Evolutionary conservation across 1,284 basidiomycete genomes (phyloP).

Genomic region (Cutaneotrichosporon dermatis): DNA sequence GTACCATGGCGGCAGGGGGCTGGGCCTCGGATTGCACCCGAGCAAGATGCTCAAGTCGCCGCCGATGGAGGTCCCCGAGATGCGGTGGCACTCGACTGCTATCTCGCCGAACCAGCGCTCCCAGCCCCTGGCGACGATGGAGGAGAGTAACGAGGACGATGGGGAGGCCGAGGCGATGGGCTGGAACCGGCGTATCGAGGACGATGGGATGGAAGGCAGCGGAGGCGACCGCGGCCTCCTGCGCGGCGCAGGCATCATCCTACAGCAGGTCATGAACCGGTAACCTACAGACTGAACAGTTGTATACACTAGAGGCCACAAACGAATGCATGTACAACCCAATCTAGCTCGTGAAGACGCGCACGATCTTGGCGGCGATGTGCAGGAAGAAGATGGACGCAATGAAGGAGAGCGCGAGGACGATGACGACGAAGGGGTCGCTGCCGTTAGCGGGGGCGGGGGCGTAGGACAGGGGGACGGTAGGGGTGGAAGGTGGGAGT

Average conservation of each 20-base stretch:
- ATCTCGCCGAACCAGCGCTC: background rate
- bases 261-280: conserved; percentile 44
- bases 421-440: conserved; percentile 95
- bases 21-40: conserved; percentile 6
- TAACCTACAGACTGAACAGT: conserved; percentile 7
- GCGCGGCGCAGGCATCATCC: conserved; percentile 39
- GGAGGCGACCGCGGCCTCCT: conserved; percentile 28
- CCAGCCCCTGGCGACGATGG: conserved; percentile 17
- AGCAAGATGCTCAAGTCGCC: background rate
- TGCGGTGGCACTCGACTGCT: background rate
- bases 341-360: conserved; percentile 74
- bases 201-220: conserved; percentile 20
- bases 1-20: conserved; percentile 16
- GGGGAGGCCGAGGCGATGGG: conserved; percentile 21
- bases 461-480: too few species aligned
- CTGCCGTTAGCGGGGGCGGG: conserved; percentile 50
- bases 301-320: background rate
- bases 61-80: background rate
- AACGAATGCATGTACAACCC: conserved; percentile 3
- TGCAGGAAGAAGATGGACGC: conserved; percentile 98
- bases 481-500: too few species aligned
- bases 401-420: conserved; percentile 96
- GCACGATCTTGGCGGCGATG: conserved; percentile 91
- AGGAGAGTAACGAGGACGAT: conserved; percentile 19
- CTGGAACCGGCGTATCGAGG: conserved; percentile 17